Conservation (phyloP, 2,329 filamentous ascomycete species). For the Coniochaeta sp. region DNA sequence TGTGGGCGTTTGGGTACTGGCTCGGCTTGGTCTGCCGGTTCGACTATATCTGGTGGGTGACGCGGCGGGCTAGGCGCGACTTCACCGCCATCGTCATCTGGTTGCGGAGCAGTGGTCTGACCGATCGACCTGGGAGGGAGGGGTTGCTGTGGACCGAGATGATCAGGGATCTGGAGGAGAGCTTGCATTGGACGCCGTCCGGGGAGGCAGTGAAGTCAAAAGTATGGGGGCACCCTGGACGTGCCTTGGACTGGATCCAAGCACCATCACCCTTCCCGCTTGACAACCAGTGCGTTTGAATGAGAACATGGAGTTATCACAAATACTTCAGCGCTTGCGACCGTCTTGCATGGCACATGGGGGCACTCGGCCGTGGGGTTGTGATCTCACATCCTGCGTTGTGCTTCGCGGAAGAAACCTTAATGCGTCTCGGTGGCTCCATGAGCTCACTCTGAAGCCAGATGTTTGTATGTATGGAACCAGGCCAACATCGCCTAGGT, state of each 20-base stretch:
- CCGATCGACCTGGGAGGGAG: slow-evolving; percentile 7
- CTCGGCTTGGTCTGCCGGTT: slow-evolving; percentile 16
- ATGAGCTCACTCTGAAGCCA: background rate
- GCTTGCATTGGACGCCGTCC: background rate
- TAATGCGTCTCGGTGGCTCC: background rate
- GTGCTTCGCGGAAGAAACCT: background rate
- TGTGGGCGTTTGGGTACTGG: slow-evolving; percentile 18
- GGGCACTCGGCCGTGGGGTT: background rate
- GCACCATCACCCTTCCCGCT: background rate
- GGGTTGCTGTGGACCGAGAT: slow-evolving; percentile 11
- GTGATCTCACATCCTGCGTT: background rate
- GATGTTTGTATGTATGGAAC: background rate
- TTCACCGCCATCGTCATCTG: slow-evolving; percentile 15
- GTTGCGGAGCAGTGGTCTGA: slow-evolving; percentile 11
- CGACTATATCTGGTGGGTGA: slow-evolving; percentile 12
- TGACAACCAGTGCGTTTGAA: background rate
- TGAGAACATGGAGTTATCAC: no score
- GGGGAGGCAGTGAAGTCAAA: background rate
- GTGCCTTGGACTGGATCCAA: background rate
- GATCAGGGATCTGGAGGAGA: slow-evolving; percentile 10
- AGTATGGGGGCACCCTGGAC: background rate
- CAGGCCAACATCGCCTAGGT: background rate
- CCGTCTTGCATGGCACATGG: background rate
- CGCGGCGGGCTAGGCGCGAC: slow-evolving; percentile 13
- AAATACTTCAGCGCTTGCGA: no score